Base-by-base conservation (phyloP, 495 filamentous ascomycete genomes). In the Talaromyces borbonicus region DNA sequence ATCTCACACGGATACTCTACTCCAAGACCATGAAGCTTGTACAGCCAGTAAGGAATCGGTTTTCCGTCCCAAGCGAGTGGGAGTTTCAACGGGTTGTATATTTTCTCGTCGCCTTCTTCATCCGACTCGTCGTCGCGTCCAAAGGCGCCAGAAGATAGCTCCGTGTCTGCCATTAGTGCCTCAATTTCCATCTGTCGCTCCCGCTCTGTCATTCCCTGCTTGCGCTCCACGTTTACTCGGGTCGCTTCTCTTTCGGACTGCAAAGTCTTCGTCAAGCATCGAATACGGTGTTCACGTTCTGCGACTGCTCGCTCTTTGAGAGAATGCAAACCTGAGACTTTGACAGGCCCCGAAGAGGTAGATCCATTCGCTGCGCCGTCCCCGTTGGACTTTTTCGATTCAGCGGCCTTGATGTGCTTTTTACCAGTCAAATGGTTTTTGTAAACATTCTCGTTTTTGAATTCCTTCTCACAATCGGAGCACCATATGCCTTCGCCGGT, bases 31-130 rank as follows among this genome's bases (percentile, higher is more conserved):
- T 98, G 92, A 12, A 98, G 72, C 56, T 95, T 90, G 73, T 96
- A 98, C 2, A 98, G 78, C 92, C 92, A 98, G 70, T 90, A 97
- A 11, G 92, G 92, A 55, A 98, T 98, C 12, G 92, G 92, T 58
- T 97, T 97, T 27, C 93, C 90, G 54, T 98, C 92, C 92, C 92
- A 98, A 4, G 87, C 90, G 14, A 97, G 72, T 5, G 92, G 92
- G 6, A 98, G 71, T 55, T 98, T 98, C 49, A 97, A 74, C 1
- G 92, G 92, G 59, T 98, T 98, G 74, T 96, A 95, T 49, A 97
- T 82, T 52, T 80, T 89, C 47, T 92, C 87, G 19, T 89, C 84
- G 4, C 63, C 73, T 29, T 79, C 74, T 8, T 66, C 62, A 16
- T 90, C 86, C 5, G 74, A 77, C 31, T 83, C 77, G 1, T 83